Evolutionary conservation across 495 filamentous ascomycete species (phyloP).

Genomic region (Penicillium nucicola): DNA sequence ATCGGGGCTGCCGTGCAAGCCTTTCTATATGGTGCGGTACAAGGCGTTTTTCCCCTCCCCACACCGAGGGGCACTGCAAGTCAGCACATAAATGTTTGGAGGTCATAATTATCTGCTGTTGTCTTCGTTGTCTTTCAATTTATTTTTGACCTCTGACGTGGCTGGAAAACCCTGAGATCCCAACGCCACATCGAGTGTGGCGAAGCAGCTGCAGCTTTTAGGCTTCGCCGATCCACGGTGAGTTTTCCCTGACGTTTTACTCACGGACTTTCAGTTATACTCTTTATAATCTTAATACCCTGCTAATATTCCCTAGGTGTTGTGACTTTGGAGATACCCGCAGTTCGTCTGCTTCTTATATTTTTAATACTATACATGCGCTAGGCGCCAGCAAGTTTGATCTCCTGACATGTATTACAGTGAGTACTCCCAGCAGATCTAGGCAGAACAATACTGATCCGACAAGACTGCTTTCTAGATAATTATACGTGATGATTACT

Average conservation of each 20-base stretch:
- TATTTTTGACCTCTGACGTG: conserved; percentile 26
- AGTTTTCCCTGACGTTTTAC: conserved; percentile 24
- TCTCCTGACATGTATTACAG: conserved; percentile 12
- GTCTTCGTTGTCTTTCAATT: conserved; percentile 6
- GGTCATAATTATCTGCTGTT: background rate
- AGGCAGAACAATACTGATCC: background rate
- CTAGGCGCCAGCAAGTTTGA: conserved; percentile 8
- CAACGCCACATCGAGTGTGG: conserved; percentile 18
- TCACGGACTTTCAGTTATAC: conserved; percentile 13
- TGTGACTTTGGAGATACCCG: conserved; percentile 12
- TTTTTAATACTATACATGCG: conserved; percentile 13
- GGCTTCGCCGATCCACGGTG: conserved; percentile 23
- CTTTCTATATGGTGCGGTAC: conserved; percentile 19
- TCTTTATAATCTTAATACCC: conserved; percentile 2
- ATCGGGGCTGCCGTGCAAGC: conserved; percentile 27
- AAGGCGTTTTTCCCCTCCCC: conserved; percentile 8
- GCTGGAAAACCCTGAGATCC: conserved; percentile 18
- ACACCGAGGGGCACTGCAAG: conserved; percentile 18
- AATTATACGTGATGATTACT: conserved; percentile 34
- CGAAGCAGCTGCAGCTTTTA: conserved; percentile 39
- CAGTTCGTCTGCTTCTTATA: conserved; percentile 2
- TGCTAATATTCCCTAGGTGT: conserved; percentile 6
- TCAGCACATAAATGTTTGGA: conserved; percentile 27
- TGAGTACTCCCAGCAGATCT: background rate
- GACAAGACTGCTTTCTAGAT: background rate